These are phyloP conservation scores for Lachnellula cervina DNA, from an alignment of 2,329 filamentous ascomycete species.

Conservation along the genomic window DNA sequence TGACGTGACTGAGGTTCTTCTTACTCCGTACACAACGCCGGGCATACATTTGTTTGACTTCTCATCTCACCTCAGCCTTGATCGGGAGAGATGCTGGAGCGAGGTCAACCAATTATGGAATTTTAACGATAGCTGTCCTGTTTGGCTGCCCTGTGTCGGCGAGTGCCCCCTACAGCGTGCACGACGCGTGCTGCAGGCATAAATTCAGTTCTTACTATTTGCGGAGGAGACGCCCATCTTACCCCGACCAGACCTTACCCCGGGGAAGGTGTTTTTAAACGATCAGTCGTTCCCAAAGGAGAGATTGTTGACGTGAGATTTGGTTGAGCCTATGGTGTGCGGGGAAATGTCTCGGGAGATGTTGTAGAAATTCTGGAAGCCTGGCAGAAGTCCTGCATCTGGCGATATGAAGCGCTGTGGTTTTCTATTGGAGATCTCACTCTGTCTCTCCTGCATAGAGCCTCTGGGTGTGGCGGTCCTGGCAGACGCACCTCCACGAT, in stretches of 20 bases:
- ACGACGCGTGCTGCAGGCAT: neutral
- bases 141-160: neutral
- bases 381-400: neutral
- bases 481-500: neutral
- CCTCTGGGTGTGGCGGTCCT: neutral
- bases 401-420: neutral
- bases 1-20: too few relatives aligned
- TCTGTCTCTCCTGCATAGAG: neutral
- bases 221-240: neutral
- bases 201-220: conserved; percentile 1
- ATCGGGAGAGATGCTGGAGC: too few relatives aligned
- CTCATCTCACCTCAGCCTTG: neutral
- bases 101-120: neutral
- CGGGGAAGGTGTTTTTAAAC: neutral
- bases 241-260: neutral
- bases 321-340: neutral
- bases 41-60: too few relatives aligned
- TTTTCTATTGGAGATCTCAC: neutral
- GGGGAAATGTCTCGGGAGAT: too few relatives aligned
- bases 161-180: neutral
- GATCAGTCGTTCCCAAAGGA: neutral
- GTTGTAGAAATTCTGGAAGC: neutral
- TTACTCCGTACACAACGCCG: too few relatives aligned
- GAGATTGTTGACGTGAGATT: conserved; percentile 10
- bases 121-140: neutral